Evolutionary conservation across 2,329 filamentous ascomycete genomes (phyloP).

Genomic region (Aspergillus aculeatinus): DNA sequence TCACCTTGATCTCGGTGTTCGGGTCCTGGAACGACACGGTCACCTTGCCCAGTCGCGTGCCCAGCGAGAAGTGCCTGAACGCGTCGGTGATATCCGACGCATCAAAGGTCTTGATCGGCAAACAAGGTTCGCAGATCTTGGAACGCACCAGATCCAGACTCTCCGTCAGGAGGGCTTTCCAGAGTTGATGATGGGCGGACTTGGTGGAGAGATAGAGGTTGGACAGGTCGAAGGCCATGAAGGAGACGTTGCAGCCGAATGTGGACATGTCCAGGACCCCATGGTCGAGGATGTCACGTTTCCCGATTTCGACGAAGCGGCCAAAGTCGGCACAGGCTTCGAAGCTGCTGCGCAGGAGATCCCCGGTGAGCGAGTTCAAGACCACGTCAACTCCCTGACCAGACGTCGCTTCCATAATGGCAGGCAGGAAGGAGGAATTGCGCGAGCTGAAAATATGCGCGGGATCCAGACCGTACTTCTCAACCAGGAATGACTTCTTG

Average conservation of each 20-base stretch:
- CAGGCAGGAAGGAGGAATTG: background rate
- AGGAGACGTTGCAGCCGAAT: background rate
- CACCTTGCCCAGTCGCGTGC: background rate
- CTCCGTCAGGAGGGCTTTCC: slow-evolving; percentile 9
- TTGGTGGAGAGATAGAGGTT: background rate
- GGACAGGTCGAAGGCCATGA: slow-evolving; percentile 12
- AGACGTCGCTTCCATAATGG: slow-evolving; percentile 1
- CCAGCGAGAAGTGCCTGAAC: background rate
- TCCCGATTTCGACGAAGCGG: slow-evolving; percentile 18
- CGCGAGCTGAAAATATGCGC: slow-evolving; percentile 11
- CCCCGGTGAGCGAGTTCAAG: slow-evolving; percentile 14
- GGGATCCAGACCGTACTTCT: slow-evolving; percentile 10
- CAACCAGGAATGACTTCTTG: slow-evolving; percentile 25
- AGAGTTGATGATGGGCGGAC: slow-evolving; percentile 20
- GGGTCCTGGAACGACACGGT: background rate
- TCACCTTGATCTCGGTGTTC: background rate
- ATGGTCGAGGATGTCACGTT: slow-evolving; percentile 6
- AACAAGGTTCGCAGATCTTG: background rate
- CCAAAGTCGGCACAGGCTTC: slow-evolving; percentile 8
- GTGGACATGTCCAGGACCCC: background rate
- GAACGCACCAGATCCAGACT: background rate
- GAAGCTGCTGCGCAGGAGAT: slow-evolving; percentile 11
- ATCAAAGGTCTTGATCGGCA: background rate
- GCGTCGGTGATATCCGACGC: background rate
- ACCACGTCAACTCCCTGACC: slow-evolving; percentile 14